Evolutionary conservation across 768 basidiomycete species (phyloP).

Genomic region (Lyophyllum decastes): DNA sequence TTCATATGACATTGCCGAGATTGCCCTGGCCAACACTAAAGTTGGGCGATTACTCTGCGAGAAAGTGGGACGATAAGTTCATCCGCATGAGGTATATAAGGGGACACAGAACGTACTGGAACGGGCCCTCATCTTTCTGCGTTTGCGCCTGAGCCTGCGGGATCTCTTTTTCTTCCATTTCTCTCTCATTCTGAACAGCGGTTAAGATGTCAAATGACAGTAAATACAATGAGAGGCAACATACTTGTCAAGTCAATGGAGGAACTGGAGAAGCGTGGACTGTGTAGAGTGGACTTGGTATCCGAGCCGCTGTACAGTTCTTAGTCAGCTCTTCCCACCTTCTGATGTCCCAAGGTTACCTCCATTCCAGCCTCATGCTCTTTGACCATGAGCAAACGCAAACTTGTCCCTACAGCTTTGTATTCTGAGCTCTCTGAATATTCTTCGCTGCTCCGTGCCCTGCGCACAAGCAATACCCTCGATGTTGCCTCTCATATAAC

Average conservation of each 20-base stretch:
- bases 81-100: neutral
- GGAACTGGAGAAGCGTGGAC: constrained; percentile 24
- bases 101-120: constrained; percentile 65
- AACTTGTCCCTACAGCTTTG: constrained; percentile 49
- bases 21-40: constrained; percentile 22
- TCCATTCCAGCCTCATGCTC: neutral
- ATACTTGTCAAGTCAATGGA: constrained; percentile 34
- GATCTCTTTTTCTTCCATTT: constrained; percentile 98
- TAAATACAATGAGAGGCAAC: constrained; percentile 10
- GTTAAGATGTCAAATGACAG: neutral
- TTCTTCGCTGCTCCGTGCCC: constrained; percentile 60
- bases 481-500: constrained; percentile 59
- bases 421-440: constrained; percentile 72
- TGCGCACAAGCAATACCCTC: constrained; percentile 57
- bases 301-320: constrained; percentile 43
- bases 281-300: constrained; percentile 5
- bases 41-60: constrained; percentile 39
- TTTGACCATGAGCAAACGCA: constrained; percentile 38
- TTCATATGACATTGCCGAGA: constrained; percentile 19
- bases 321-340: constrained; percentile 37
- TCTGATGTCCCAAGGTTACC: neutral
- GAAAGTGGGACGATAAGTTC: neutral
- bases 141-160: constrained; percentile 89
- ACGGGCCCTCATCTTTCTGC: constrained; percentile 95
- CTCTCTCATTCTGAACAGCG: constrained; percentile 74